Conservation (phyloP, 106 monocot genomes). For the Dendrobium chrysotoxum region DNA sequence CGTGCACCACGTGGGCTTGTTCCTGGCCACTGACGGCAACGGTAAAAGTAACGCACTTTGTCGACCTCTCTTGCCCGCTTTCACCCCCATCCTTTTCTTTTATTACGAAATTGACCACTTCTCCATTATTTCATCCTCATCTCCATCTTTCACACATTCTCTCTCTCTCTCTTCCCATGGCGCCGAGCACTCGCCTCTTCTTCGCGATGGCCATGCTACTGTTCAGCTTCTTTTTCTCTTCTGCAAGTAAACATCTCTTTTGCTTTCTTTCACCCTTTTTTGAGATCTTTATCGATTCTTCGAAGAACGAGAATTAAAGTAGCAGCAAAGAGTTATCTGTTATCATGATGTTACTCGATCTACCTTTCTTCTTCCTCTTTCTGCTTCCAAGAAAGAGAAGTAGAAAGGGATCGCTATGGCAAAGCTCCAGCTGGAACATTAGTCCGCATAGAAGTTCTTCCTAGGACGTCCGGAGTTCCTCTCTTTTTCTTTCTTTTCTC, state of each 20-base stretch:
- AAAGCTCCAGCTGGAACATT: not conserved
- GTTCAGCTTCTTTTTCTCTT: not conserved
- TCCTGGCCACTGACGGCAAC: not conserved
- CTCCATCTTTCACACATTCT: not conserved
- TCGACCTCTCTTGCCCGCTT: not conserved
- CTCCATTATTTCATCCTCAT: not conserved
- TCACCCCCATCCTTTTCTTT: not conserved
- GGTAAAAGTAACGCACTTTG: not conserved
- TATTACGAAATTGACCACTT: not conserved
- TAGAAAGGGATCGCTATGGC: not conserved
- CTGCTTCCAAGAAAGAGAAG: not conserved
- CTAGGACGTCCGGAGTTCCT: not conserved
- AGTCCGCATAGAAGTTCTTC: not conserved
- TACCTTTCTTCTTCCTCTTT: not conserved
- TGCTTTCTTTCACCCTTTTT: not conserved
- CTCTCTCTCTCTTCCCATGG: constrained; percentile 7
- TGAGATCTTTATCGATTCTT: not conserved
- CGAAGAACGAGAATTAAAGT: not conserved
- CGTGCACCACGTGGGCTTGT: not conserved
- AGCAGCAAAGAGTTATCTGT: not conserved
- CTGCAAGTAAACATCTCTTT: not conserved
- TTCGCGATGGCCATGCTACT: constrained; percentile 5
- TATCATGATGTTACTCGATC: not conserved
- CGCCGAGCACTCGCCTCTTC: not conserved
- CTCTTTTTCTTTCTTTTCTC: not conserved